Percentiles rank a stretch among this genome's conserved stretches.
These are phyloP conservation scores for Serpula lacrymans DNA, from an alignment of 768 basidiomycete species.

Conservation along the genomic window DNA sequence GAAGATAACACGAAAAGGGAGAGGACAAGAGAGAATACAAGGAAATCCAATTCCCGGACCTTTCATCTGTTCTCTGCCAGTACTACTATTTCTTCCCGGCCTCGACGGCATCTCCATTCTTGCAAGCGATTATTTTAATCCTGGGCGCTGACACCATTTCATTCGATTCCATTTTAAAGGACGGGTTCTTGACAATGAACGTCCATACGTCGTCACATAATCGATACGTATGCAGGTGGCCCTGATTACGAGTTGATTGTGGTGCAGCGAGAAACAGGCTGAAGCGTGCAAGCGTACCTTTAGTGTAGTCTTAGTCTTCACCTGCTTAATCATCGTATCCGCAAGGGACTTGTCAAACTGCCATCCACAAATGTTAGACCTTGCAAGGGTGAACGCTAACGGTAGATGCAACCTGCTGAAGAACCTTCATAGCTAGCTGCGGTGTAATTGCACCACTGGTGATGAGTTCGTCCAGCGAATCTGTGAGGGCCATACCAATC, in stretches of 20 bases:
- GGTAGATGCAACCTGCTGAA: conserved; percentile 74
- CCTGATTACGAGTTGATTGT: conserved; percentile 41
- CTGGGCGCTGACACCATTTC: conserved; percentile 69
- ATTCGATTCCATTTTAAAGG: conserved; percentile 94
- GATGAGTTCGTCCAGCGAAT: conserved; percentile 97
- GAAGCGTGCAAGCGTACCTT: conserved; percentile 53
- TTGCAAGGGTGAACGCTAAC: conserved; percentile 2
- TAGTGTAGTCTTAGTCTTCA: conserved; percentile 91
- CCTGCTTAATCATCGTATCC: conserved; percentile 87
- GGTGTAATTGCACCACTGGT: conserved; percentile 96
- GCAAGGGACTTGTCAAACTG: conserved; percentile 97
- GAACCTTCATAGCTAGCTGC: conserved; percentile 97
- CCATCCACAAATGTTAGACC: neutral
- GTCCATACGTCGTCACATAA: conserved; percentile 98
- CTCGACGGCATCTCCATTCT: conserved; percentile 88
- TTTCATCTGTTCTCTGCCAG: too few species aligned
- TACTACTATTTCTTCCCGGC: conserved; percentile 68
- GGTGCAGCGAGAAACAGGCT: neutral
- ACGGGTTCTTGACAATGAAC: conserved; percentile 90
- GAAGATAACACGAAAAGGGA: too few species aligned
- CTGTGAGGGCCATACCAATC: conserved; percentile 95
- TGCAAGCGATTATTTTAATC: conserved; percentile 98
- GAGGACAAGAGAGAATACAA: too few species aligned
- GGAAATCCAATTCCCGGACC: too few species aligned
- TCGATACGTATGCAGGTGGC: conserved; percentile 88